A percentile compares a stretch with the other conserved stretches of the same genome.
Evolutionary conservation across 176 grass and related monocot genomes (phyloP).

Genomic region (Musa itinerans): DNA sequence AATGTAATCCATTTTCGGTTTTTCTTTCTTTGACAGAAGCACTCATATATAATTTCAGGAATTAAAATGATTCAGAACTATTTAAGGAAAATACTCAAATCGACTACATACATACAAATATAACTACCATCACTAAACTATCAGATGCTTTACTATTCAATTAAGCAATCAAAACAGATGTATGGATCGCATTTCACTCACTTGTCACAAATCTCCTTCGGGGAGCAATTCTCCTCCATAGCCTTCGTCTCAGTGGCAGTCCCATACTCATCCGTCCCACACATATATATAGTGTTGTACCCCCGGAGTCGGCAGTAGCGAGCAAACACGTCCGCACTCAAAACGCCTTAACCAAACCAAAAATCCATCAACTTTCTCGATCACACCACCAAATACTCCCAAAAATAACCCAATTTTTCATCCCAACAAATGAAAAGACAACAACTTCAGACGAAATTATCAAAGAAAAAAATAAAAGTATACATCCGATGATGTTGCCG

Average conservation of each 20-base stretch:
- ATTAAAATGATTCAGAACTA: not conserved
- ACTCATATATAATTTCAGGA: not conserved
- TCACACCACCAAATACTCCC: not conserved
- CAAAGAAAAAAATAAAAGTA: not conserved
- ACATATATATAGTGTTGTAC: conserved; percentile 90
- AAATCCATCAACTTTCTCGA: not conserved
- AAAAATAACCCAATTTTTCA: not conserved
- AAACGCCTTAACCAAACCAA: conserved; percentile 44
- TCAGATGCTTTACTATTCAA: not conserved
- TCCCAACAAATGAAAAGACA: not conserved
- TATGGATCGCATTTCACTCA: conserved; percentile 22
- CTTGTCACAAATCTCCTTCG: conserved; percentile 95
- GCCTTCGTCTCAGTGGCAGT: conserved; percentile 97
- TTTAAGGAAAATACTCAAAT: not conserved
- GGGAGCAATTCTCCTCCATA: conserved; percentile 93
- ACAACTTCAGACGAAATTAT: not conserved
- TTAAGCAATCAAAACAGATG: not conserved
- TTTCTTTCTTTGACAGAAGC: too few relatives aligned
- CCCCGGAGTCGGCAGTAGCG: conserved; percentile 76
- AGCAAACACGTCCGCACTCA: conserved; percentile 95
- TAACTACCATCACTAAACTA: not conserved
- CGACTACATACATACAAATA: too few relatives aligned
- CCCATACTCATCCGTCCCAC: conserved; percentile 93
- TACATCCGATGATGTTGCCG: conserved; percentile 80
- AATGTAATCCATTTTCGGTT: not conserved